Conservation (phyloP, 352 stramenopile genomes). For the Stramenopiles sp. region DNA sequence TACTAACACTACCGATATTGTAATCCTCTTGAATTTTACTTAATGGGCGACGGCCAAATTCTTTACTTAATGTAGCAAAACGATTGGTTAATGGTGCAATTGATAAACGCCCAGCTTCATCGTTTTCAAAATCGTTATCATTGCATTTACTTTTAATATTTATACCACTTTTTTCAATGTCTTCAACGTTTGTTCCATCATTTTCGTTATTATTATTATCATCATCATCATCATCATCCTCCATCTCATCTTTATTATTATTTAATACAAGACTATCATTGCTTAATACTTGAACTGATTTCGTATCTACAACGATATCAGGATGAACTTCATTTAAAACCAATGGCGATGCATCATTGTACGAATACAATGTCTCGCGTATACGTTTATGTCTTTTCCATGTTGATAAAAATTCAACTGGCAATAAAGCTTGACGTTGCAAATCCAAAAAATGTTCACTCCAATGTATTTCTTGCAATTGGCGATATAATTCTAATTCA, state of each 20-base stretch:
- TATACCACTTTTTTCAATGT: background rate
- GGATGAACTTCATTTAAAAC: background rate
- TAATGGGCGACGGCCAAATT: background rate
- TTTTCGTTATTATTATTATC: background rate
- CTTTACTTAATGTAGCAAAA: background rate
- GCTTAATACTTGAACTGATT: background rate
- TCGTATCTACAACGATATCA: background rate
- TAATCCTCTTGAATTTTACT: background rate
- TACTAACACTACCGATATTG: background rate
- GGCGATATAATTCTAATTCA: slow-evolving; percentile 18
- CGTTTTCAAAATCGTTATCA: no score
- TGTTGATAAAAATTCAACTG: slow-evolving; percentile 17
- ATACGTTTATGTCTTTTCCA: slow-evolving; percentile 17
- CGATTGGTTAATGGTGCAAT: background rate
- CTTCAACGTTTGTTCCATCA: background rate
- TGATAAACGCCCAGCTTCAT: no score
- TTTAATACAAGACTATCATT: background rate
- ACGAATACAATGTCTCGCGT: slow-evolving; percentile 9
- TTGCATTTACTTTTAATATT: background rate
- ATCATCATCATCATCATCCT: background rate
- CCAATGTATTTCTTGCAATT: slow-evolving; percentile 19
- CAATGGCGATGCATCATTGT: background rate
- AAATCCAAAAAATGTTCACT: slow-evolving; percentile 16
- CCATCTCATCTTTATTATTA: background rate
- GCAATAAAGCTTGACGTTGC: slow-evolving; percentile 12